These are phyloP conservation scores for Favolaschia claudopus DNA, from an alignment of 768 basidiomycete genomes.

Conservation along the genomic window DNA sequence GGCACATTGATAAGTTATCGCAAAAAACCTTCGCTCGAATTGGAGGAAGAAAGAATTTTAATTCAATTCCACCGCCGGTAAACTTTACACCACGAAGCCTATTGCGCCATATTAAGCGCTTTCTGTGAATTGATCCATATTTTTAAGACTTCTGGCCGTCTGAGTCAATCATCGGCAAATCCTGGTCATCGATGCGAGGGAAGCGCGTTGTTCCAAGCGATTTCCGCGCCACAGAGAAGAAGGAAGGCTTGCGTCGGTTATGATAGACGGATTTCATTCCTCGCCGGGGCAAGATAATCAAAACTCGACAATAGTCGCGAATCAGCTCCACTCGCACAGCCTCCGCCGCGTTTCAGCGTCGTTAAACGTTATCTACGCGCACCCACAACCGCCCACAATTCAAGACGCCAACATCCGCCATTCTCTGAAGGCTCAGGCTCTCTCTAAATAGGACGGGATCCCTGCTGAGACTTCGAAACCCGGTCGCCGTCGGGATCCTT, in stretches of 20 bases:
- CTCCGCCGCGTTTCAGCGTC: no score
- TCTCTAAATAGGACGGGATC: no score
- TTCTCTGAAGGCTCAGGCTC: not conserved
- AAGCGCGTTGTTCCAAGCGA: no score
- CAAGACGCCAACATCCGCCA: not conserved
- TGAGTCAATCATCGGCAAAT: no score
- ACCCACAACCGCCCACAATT: constrained; percentile 21
- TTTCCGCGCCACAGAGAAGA: not conserved
- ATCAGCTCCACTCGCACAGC: not conserved
- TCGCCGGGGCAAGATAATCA: constrained; percentile 19
- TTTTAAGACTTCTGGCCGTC: no score
- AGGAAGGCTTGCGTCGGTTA: not conserved
- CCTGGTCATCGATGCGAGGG: no score
- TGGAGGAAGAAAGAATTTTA: not conserved
- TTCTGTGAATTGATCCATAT: no score
- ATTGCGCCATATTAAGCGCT: not conserved
- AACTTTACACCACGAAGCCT: not conserved
- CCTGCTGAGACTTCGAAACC: no score
- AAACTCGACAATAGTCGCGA: not conserved
- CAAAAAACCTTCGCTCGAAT: not conserved
- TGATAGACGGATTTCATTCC: not conserved
- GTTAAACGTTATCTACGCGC: not conserved
- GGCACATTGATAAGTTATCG: constrained; percentile 23
- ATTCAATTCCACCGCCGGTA: constrained; percentile 13
- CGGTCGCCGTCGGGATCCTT: no score